These are phyloP conservation scores for Calonectria pseudoturangicola DNA, from an alignment of 2,329 filamentous ascomycete species.

Conservation along the genomic window DNA sequence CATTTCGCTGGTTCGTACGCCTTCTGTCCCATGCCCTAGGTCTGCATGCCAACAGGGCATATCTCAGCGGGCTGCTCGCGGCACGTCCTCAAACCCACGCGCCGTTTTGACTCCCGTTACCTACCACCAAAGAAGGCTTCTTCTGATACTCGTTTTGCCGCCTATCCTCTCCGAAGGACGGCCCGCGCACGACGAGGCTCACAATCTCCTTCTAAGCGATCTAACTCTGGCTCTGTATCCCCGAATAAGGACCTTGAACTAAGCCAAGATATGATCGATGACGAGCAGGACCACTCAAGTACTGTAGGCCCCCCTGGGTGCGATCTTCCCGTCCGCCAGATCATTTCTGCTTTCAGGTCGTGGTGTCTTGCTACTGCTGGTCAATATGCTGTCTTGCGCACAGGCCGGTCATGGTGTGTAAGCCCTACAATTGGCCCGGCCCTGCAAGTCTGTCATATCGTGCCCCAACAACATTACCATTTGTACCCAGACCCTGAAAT, in stretches of 20 bases:
- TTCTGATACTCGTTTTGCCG: not conserved
- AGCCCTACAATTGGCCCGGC: too few relatives aligned
- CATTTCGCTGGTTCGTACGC: not conserved
- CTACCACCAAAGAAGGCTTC: conserved; percentile 14
- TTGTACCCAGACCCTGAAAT: too few relatives aligned
- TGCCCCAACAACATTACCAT: too few relatives aligned
- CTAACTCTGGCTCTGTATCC: not conserved
- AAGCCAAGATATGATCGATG: not conserved
- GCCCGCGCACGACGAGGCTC: not conserved
- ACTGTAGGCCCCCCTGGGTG: conserved; percentile 7
- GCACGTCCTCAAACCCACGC: conserved; percentile 2
- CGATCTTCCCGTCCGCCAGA: not conserved
- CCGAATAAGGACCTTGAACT: conserved; percentile 16
- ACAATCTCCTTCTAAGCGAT: not conserved
- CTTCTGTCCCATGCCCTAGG: not conserved
- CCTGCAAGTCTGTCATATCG: too few relatives aligned
- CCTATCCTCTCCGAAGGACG: conserved; percentile 2
- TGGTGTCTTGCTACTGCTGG: too few relatives aligned
- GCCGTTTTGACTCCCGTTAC: conserved; percentile 18
- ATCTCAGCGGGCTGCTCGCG: conserved; percentile 10
- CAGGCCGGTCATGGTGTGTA: too few relatives aligned
- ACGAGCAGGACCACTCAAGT: not conserved
- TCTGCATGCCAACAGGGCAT: not conserved
- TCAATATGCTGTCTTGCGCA: too few relatives aligned
- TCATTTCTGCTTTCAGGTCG: not conserved